Conservation (phyloP, 768 basidiomycete genomes). For the Trametes villosa region DNA sequence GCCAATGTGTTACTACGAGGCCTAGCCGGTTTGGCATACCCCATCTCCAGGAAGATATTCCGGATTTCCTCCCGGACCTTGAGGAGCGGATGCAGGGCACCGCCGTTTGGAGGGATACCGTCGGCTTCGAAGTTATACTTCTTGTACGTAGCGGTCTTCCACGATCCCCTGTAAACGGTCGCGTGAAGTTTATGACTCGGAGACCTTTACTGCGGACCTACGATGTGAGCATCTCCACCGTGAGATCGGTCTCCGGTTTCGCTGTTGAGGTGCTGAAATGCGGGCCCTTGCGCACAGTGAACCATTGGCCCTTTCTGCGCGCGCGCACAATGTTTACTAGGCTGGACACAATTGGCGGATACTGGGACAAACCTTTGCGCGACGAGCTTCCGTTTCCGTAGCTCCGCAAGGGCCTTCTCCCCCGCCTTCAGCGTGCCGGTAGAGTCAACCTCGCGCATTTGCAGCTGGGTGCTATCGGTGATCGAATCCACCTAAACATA, state of each 20-base stretch:
- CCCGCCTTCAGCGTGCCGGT: constrained; percentile 74
- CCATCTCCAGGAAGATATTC: constrained; percentile 99
- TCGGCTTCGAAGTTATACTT: constrained; percentile 99
- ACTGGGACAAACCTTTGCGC: constrained; percentile 64
- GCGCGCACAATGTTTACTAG: constrained; percentile 5
- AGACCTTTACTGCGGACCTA: constrained; percentile 43
- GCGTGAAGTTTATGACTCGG: constrained; percentile 9
- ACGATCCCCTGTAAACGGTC: constrained; percentile 68
- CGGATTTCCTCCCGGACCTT: constrained; percentile 98
- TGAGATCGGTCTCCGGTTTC: constrained; percentile 96
- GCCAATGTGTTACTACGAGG: background rate
- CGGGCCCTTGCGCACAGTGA: constrained; percentile 82
- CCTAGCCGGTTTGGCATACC: too few relatives aligned
- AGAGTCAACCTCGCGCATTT: constrained; percentile 72
- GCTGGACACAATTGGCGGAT: background rate
- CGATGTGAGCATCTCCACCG: constrained; percentile 93
- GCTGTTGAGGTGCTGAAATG: constrained; percentile 89
- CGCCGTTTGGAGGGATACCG: constrained; percentile 86
- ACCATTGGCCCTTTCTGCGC: constrained; percentile 92
- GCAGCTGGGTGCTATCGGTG: constrained; percentile 72
- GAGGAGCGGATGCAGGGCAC: constrained; percentile 92
- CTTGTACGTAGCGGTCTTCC: constrained; percentile 94
- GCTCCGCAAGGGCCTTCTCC: constrained; percentile 83
- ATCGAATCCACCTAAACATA: constrained; percentile 59
- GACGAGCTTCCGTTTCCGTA: constrained; percentile 90